phyloP scores from a whole-genome alignment of 1,139 yeast genomes.

The Wickerhamomyces sp. region DNA sequence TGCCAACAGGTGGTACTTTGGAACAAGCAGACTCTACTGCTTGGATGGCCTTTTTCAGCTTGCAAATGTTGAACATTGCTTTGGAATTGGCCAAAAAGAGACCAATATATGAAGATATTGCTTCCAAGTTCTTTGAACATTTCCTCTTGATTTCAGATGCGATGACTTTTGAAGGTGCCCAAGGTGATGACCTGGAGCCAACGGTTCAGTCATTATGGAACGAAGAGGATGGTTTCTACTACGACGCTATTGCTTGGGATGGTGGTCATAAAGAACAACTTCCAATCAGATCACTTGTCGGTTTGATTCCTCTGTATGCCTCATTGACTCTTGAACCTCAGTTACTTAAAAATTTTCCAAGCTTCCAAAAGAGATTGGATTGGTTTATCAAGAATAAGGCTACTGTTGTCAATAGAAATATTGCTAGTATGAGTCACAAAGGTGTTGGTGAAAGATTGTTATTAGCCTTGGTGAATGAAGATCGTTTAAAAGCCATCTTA shows the following conservation, averaged over 20 bases:
- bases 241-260: conserved; percentile 89
- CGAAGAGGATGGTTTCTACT: conserved; percentile 83
- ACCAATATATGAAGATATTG: conserved; percentile 89
- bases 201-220: conserved; percentile 78
- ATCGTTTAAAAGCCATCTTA: conserved; percentile 71
- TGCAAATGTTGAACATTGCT: conserved; percentile 92
- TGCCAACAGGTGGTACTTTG: conserved; percentile 88
- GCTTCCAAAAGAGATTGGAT: conserved; percentile 76
- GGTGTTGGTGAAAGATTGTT: conserved; percentile 86
- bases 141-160: conserved; percentile 92
- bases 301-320: conserved; percentile 90
- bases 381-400: conserved; percentile 81
- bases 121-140: conserved; percentile 93
- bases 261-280: conserved; percentile 63
- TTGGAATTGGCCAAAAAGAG: conserved; percentile 83
- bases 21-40: conserved; percentile 98
- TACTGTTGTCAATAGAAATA: conserved; percentile 75
- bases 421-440: conserved; percentile 80
- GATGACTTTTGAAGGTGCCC: conserved; percentile 62
- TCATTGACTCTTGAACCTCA: conserved; percentile 88
- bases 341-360: conserved; percentile 70
- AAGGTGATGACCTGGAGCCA: conserved; percentile 36
- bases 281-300: conserved; percentile 88
- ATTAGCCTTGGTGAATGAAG: conserved; percentile 77
- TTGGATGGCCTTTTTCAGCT: conserved; percentile 94